Evolutionary conservation across 768 basidiomycete species (phyloP).

Genomic region (Serendipita vermifera): DNA sequence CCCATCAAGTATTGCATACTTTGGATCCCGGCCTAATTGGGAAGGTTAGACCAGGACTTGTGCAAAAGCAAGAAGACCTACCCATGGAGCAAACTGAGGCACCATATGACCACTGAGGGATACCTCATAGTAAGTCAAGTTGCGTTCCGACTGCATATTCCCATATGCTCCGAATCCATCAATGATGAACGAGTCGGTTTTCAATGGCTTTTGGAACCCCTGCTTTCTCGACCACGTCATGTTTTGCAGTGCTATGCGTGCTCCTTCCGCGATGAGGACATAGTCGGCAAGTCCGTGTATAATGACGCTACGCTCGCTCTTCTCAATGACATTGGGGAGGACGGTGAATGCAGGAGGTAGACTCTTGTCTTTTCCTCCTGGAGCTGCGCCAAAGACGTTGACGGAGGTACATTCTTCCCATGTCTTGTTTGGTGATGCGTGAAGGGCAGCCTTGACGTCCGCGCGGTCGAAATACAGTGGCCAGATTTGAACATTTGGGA

Average conservation of each 20-base stretch:
- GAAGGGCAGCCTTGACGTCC: conserved; percentile 59
- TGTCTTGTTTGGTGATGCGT: conserved; percentile 45
- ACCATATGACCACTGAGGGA: conserved; percentile 62
- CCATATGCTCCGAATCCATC: conserved; percentile 59
- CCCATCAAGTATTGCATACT: conserved; percentile 59
- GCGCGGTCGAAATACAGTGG: conserved; percentile 58
- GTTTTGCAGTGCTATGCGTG: conserved; percentile 49
- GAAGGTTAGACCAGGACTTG: neutral
- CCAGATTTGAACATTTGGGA: conserved; percentile 34
- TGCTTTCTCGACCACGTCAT: conserved; percentile 46
- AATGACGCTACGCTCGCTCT: conserved; percentile 53
- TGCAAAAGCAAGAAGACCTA: conserved; percentile 22
- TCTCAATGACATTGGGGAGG: conserved; percentile 63
- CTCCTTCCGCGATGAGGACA: conserved; percentile 56
- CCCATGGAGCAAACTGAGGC: conserved; percentile 51
- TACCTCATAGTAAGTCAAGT: conserved; percentile 52
- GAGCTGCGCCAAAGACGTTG: conserved; percentile 54
- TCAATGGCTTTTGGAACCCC: conserved; percentile 61
- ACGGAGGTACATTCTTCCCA: conserved; percentile 54
- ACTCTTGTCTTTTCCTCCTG: conserved; percentile 45
- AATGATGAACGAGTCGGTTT: conserved; percentile 52
- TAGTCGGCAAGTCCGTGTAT: conserved; percentile 64
- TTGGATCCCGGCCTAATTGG: conserved; percentile 47
- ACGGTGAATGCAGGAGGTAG: conserved; percentile 50
- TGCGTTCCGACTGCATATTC: conserved; percentile 50